Evolutionary conservation across 2,329 filamentous ascomycete genomes (phyloP), one percentile per base, ranked within the genome.

Genomic region (Pestalotiopsis sp.): DNA sequence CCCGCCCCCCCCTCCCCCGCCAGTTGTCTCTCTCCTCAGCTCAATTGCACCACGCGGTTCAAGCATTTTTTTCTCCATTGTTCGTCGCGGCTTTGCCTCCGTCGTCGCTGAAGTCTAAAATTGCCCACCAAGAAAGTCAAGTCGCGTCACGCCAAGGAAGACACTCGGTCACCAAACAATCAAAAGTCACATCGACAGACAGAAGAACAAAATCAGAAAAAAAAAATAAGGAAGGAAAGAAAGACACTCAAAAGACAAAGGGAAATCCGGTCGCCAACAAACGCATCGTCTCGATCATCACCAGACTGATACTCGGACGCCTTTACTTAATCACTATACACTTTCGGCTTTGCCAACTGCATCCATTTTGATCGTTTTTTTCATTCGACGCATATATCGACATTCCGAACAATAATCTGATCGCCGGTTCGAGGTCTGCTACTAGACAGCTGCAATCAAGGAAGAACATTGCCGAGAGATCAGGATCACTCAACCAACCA

Each of bases 271-370:
- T 36, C 41, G 20, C 59, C 27, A 62, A 52, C 45, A 41, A 17
- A 66, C 56, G 31, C 36, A 27, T 67, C 65, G 69, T 67, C 70
- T 67, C 66, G 72, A 68, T 64, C 68, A 69, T 72, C 72, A 66
- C 31, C 68, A 64, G 64, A 64, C 23, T 60, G 49, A 68, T 66
- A 66, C 60, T 56, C 20, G 39, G 23, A 38, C 69, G 68, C 66
- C 45, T 36, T 36, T 52, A 77, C 77, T 80, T 81, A 78, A 81
- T 82, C 76, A 68, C 66, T 75, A 73, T 75, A 77, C 75, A 79
- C 74, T 78, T 75, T 78, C 75, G 71, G 73, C 74, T 65, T 49
- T 14, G 23, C 27, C 61, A 31, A 52, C 59, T 31, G 66, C 68
- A 56, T 61, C 68, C 64, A 70, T 74, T 39, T 27, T 27, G 72